Evolutionary conservation across 2,329 filamentous ascomycete species (phyloP).

Genomic region (Apiospora saccharicola): DNA sequence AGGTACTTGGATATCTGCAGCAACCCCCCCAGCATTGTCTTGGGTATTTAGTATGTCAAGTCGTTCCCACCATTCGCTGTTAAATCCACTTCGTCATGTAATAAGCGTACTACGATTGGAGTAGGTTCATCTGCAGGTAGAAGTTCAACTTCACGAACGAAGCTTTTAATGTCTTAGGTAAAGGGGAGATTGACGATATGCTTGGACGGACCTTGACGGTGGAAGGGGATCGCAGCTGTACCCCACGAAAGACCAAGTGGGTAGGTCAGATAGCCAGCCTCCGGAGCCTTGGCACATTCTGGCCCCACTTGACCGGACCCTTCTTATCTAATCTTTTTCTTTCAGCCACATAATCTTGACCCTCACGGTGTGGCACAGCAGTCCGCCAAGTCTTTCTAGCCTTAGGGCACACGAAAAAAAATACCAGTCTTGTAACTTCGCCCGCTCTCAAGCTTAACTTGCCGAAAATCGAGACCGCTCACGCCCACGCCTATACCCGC

Average conservation of each 20-base stretch:
- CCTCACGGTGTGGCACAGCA: constrained; percentile 4
- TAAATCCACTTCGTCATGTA: background rate
- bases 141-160: background rate
- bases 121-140: background rate
- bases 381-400: constrained; percentile 14
- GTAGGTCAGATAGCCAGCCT: constrained; percentile 6
- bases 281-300: constrained; percentile 25
- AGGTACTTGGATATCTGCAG: background rate
- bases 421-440: constrained; percentile 26
- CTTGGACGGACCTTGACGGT: constrained; percentile 19
- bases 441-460: constrained; percentile 22
- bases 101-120: background rate
- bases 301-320: constrained; percentile 25
- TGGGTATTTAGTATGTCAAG: background rate
- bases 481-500: constrained; percentile 32
- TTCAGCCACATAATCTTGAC: constrained; percentile 9
- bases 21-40: background rate
- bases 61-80: background rate
- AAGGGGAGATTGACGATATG: background rate
- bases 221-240: background rate
- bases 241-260: constrained; percentile 11
- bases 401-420: constrained; percentile 29
- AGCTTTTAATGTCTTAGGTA: background rate
- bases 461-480: constrained; percentile 25
- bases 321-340: constrained; percentile 18